phyloP scores from a whole-genome alignment of 495 filamentous ascomycete species.

The Umbilicaria muhlenbergii region DNA sequence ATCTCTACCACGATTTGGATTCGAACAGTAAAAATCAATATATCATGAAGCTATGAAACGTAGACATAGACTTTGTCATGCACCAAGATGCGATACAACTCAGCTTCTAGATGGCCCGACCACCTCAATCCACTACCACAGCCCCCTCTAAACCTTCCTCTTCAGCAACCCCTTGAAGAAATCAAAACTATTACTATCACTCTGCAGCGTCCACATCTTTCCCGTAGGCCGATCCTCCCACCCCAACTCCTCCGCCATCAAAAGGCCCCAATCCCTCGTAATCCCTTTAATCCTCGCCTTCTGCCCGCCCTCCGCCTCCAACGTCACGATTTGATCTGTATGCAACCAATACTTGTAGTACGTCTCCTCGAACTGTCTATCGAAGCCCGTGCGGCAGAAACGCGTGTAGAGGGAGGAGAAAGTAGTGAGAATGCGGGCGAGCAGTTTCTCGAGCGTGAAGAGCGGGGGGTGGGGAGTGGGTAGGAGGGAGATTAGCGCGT shows the following conservation, averaged over 20 bases:
- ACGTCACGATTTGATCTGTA: conserved; percentile 71
- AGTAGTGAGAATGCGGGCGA: conserved; percentile 64
- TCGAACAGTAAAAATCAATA: no score
- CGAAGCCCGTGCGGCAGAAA: conserved; percentile 62
- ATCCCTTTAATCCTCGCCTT: conserved; percentile 78
- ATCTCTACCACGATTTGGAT: background rate
- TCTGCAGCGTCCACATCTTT: conserved; percentile 70
- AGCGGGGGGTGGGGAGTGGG: conserved; percentile 25
- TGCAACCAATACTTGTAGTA: conserved; percentile 91
- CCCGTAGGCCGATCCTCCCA: conserved; percentile 60
- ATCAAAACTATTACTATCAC: conserved; percentile 97
- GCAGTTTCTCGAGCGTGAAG: conserved; percentile 64
- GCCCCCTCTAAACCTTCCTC: conserved; percentile 44
- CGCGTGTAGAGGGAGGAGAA: conserved; percentile 65
- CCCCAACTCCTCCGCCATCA: conserved; percentile 68
- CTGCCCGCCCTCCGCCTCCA: conserved; percentile 69
- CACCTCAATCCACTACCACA: no score
- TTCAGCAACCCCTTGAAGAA: conserved; percentile 83
- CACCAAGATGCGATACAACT: no score
- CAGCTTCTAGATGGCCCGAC: no score
- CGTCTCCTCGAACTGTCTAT: conserved; percentile 47
- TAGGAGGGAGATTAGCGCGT: conserved; percentile 40
- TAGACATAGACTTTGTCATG: no score
- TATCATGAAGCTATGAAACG: no score
- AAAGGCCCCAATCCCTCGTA: conserved; percentile 71